phyloP scores from a whole-genome alignment of 768 basidiomycete genomes.

The Naematelia aurantialba region DNA sequence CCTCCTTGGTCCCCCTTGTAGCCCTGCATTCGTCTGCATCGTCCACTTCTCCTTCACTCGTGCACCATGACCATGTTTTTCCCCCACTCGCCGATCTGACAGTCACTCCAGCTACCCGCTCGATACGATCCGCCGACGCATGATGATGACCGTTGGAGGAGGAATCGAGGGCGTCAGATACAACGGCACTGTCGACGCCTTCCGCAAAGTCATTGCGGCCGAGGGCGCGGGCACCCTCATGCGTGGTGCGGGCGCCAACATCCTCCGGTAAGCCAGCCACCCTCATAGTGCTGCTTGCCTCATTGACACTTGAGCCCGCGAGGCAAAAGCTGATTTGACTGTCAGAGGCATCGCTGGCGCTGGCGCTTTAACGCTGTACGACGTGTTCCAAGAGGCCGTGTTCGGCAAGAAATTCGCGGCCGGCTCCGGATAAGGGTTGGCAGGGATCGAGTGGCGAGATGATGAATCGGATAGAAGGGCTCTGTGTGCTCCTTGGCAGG shows the following conservation, averaged over 20 bases:
- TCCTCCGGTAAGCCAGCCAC: conserved; percentile 10
- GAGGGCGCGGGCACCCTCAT: conserved; percentile 53
- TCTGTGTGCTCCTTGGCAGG: no score
- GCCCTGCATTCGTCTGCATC: no score
- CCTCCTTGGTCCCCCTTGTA: background rate
- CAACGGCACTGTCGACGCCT: conserved; percentile 53
- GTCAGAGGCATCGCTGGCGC: conserved; percentile 10
- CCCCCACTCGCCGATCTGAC: no score
- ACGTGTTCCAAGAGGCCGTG: conserved; percentile 13
- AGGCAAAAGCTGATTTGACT: background rate
- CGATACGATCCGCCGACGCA: conserved; percentile 55
- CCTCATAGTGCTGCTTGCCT: background rate
- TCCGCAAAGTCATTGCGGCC: conserved; percentile 52
- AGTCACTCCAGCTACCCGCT: conserved; percentile 55
- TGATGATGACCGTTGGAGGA: conserved; percentile 56
- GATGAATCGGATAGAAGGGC: background rate
- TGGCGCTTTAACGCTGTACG: conserved; percentile 17
- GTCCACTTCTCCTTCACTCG: no score
- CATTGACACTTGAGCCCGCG: no score
- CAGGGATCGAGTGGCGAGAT: background rate
- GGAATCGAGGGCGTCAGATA: conserved; percentile 51
- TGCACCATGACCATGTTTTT: no score
- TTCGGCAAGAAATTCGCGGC: conserved; percentile 16
- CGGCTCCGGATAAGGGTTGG: conserved; percentile 11
- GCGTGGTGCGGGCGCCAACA: conserved; percentile 25